Base-by-base conservation (phyloP, 306 rosid species). In the Prunus salicina region DNA sequence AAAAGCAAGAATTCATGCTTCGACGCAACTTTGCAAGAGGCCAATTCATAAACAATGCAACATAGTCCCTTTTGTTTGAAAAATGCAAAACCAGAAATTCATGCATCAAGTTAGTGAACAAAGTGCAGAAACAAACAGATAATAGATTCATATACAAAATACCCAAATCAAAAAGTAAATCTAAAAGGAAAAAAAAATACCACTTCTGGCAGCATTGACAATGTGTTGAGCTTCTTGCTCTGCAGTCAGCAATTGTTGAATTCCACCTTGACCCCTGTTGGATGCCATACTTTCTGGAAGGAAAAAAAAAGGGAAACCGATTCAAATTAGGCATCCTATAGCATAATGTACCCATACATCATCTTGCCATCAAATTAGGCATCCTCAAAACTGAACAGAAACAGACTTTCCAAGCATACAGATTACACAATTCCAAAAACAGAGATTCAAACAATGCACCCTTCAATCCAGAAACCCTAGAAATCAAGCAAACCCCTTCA, bases 201-300 rank as follows among this genome's bases (percentile, higher is more conserved):
- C 98, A 80, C 68, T 91, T 81, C 91, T 88, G 8, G 99, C 93
- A 77, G 97, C 96, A 86, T 89, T 92, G 64, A 92, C 96, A 41
- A 96, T 96, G 82, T 91, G 91, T 73, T 92, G 99, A 55, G 98
- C 99, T 75, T 92, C 99, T 87, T 92, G 98, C 67, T 96, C 99
- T 19, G 97, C 97, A 79, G 96, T 91, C 76, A 96, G 90, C 91
- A 96, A 83, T 76, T 96, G 98, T 43, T 96, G 99, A 82, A 96
- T 96, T 78, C 99, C 93, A 79, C 98, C 98, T 84, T 89, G 98
- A 82, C 90, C 84, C 81, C 97, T 89, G 28, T 53, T 88, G 64
- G 96, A 80, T 71, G 98, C 93, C 99, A 92, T 96, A 71, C 81
- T 88, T 85, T 41, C 46, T 85, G 79, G 67, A 56, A 85, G 43